Conservation (phyloP, 768 basidiomycete genomes). For the Collybia sp. region DNA sequence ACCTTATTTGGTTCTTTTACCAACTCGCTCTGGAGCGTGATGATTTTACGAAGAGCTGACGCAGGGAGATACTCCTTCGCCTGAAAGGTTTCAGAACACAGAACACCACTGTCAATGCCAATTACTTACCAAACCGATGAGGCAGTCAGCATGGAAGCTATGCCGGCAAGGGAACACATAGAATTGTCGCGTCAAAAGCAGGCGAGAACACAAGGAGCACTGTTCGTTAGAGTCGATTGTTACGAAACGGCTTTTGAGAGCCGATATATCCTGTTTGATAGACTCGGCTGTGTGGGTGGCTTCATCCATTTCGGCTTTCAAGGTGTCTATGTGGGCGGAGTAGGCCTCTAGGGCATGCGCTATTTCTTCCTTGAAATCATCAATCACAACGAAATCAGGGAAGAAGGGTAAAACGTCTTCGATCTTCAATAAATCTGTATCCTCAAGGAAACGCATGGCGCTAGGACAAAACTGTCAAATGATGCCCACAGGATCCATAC, state of each 20-base stretch:
- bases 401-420: slow-evolving; percentile 99
- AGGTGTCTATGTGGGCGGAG: slow-evolving; percentile 80
- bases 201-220: slow-evolving; percentile 75
- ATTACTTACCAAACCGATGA: slow-evolving; percentile 81
- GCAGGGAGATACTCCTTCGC: slow-evolving; percentile 90
- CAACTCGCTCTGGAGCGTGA: slow-evolving; percentile 81
- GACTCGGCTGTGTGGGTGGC: slow-evolving; percentile 89
- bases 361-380: slow-evolving; percentile 99
- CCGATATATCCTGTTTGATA: slow-evolving; percentile 87
- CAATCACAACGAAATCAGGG: slow-evolving; percentile 98
- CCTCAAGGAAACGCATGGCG: slow-evolving; percentile 95
- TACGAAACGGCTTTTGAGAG: slow-evolving; percentile 84
- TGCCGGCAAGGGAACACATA: slow-evolving; percentile 99
- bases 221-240: slow-evolving; percentile 85
- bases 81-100: slow-evolving; percentile 36
- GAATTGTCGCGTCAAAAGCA: slow-evolving; percentile 85
- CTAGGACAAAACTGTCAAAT: slow-evolving; percentile 33
- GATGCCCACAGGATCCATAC: slow-evolving; percentile 1
- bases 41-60: slow-evolving; percentile 75
- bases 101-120: neutral
- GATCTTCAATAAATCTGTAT: slow-evolving; percentile 92
- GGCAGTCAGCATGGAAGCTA: slow-evolving; percentile 95
- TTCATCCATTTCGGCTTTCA: slow-evolving; percentile 96
- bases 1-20: slow-evolving; percentile 42
- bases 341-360: slow-evolving; percentile 94